Conservation (phyloP, 2,329 filamentous ascomycete species). For the Apiospora rasikravindrae region DNA sequence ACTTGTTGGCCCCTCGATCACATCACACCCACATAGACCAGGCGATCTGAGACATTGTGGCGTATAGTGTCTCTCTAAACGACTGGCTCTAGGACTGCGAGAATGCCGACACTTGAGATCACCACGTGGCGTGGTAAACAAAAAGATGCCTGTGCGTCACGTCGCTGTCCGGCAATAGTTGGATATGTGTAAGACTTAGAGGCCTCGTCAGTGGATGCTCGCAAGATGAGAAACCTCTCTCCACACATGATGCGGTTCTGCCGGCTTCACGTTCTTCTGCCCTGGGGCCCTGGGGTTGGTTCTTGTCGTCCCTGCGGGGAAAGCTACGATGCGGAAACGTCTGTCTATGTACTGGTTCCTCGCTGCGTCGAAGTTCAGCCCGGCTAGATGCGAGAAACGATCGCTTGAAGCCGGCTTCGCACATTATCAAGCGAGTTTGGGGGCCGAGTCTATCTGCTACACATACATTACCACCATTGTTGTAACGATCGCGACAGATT, state of each 20-base stretch:
- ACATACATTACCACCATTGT: constrained; percentile 30
- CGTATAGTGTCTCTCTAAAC: background rate
- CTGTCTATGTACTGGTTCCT: background rate
- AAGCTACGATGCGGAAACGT: background rate
- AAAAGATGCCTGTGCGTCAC: background rate
- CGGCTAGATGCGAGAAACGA: background rate
- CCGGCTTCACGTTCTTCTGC: background rate
- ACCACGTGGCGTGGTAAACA: background rate
- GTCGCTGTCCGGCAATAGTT: background rate
- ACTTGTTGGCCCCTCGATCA: background rate
- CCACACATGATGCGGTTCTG: background rate
- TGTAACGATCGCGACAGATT: constrained; percentile 15
- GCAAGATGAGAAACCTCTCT: background rate
- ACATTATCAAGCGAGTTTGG: background rate
- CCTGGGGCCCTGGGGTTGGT: background rate
- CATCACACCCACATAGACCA: background rate
- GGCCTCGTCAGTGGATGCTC: background rate
- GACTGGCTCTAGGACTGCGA: background rate
- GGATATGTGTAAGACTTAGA: background rate
- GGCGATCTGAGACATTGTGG: constrained; percentile 12
- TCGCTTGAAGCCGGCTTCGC: background rate
- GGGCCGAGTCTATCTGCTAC: constrained; percentile 24
- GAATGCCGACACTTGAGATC: background rate
- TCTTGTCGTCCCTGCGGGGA: background rate
- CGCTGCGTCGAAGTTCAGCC: background rate